Evolutionary conservation across 106 monocot species (phyloP), one percentile per base, ranked within the genome.

Genomic region (Phalaenopsis equestris): DNA sequence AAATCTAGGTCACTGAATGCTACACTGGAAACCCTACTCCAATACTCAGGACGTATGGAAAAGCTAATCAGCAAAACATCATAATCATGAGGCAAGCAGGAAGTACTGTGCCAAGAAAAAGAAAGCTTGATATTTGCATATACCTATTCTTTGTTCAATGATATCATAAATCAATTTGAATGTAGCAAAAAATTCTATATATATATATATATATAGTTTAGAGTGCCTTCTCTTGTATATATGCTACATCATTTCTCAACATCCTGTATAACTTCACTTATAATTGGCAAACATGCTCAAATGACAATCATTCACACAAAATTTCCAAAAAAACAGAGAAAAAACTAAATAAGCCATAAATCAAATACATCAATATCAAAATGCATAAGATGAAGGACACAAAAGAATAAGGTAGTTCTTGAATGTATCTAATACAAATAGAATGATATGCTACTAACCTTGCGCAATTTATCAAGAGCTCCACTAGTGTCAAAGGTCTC

Each of bases 401-500:
- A 38, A 15, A 43, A n/a, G 67, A 67, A 45, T 67, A 8, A 73
- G 19, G 74, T 74, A 19, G 74, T 43, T 45, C 43, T 6, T 45
- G 11, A 74, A 74, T 45, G 39, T 19, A 19, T 7, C 41, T 9
- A 74, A 42, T 15, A 74, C n/a, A 43, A 48, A 76, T 16, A 58
- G 4, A 14, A 78, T 39, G 6, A 58, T 39, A 78, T 58, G 55
- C 21, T 57, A 41, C 84, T 78, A 67, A 99, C 99, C 92, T 95
- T 99, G 1, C 93, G 88, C 70, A 99, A 77, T 77, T 90, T 99
- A 83, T 99, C 99, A 56, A 99, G 81, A 45, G 93, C 99, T 64
- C 91, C 94, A 90, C 99, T 95, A n/a, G 99, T 87, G 87, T 91
- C 91, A 88, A 99, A 99, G 75, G 94, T 95, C 80, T 99, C 99